Conservation (phyloP, 129 eudicot genomes). For the Chrysanthemum makinoi region DNA sequence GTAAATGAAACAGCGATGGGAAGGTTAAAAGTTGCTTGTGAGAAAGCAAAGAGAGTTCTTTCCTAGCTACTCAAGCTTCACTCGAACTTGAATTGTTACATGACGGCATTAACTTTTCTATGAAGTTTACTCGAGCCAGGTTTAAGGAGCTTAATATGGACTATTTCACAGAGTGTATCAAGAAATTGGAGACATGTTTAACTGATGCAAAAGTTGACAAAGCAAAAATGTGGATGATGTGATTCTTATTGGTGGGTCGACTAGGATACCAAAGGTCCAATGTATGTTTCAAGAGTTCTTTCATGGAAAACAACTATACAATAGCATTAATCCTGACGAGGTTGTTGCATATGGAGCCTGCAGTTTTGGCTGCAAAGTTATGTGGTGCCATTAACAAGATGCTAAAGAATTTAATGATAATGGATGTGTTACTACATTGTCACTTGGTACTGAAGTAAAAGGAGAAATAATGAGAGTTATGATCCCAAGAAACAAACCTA, state of each 20-base stretch:
- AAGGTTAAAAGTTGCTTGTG: conserved; percentile 20
- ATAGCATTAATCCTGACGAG: neutral
- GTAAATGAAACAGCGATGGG: conserved; percentile 1
- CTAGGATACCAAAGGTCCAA: conserved; percentile 11
- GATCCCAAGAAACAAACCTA: conserved; percentile 22
- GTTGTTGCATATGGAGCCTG: conserved; percentile 4
- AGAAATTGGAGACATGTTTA: conserved; percentile 18
- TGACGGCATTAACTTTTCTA: conserved; percentile 16
- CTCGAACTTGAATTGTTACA: neutral
- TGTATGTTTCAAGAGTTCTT: neutral
- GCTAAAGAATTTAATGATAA: neutral
- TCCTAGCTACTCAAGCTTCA: neutral
- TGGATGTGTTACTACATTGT: conserved; percentile 28
- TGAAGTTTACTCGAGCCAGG: conserved; percentile 11
- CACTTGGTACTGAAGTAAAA: neutral
- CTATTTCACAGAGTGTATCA: conserved; percentile 13
- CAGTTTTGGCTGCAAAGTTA: conserved; percentile 17
- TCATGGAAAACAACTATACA: neutral
- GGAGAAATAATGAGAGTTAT: conserved; percentile 20
- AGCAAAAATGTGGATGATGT: conserved; percentile 2
- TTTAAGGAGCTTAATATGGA: conserved; percentile 23
- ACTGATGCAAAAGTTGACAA: conserved; percentile 4
- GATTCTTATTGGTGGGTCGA: conserved; percentile 13
- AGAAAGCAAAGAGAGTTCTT: neutral
- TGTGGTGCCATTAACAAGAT: neutral